Evolutionary conservation across 805 yeast species (phyloP).

Genomic region (Starmera pachycereana): DNA sequence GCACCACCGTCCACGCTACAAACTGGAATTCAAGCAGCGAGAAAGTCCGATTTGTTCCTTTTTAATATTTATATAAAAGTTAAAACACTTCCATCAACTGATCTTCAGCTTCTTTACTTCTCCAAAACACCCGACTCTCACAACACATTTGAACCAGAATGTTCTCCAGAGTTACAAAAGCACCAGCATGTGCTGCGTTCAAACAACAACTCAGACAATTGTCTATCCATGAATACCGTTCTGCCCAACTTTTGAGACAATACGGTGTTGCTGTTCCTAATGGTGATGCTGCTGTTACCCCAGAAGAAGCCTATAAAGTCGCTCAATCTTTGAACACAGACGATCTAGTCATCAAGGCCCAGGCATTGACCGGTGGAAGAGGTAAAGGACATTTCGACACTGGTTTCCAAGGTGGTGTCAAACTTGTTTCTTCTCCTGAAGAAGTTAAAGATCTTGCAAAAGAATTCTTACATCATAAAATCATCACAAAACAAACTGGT

Average conservation of each 20-base stretch:
- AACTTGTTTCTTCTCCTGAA: slow-evolving; percentile 73
- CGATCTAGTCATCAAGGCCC: slow-evolving; percentile 94
- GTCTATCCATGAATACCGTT: slow-evolving; percentile 92
- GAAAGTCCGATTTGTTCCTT: too few relatives aligned
- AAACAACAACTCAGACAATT: slow-evolving; percentile 47
- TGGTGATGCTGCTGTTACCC: slow-evolving; percentile 85
- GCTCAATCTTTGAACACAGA: slow-evolving; percentile 69
- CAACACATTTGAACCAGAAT: too few relatives aligned
- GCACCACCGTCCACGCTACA: too few relatives aligned
- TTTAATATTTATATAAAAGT: too few relatives aligned
- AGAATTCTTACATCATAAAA: slow-evolving; percentile 85
- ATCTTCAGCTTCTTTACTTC: neutral
- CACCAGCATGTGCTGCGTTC: slow-evolving; percentile 5
- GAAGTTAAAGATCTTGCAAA: slow-evolving; percentile 80
- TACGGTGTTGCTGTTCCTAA: slow-evolving; percentile 88
- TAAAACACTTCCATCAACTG: too few relatives aligned
- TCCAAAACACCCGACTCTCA: neutral
- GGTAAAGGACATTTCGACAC: slow-evolving; percentile 97
- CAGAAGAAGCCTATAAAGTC: slow-evolving; percentile 76
- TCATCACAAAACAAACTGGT: slow-evolving; percentile 97
- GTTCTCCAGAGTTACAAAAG: neutral
- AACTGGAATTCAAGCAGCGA: too few relatives aligned
- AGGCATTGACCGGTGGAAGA: slow-evolving; percentile 98
- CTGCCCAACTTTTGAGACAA: slow-evolving; percentile 70
- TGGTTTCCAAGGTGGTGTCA: slow-evolving; percentile 95